A percentile compares a stretch with the other conserved stretches of the same genome.
Evolutionary conservation across 805 yeast species (phyloP).

Genomic region (Ogataea pignaliae): DNA sequence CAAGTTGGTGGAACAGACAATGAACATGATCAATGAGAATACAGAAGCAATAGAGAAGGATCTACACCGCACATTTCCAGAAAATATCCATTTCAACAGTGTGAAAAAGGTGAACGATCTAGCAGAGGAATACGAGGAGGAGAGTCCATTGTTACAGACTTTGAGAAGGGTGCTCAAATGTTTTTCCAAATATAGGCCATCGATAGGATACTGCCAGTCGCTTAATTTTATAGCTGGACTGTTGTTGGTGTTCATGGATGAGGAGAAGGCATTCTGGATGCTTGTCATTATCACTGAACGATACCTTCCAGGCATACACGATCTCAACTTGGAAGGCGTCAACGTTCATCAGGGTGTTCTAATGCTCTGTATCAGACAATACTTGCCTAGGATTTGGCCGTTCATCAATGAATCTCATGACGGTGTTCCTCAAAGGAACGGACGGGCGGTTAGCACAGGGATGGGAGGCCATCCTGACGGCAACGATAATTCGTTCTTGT

Average conservation of each 20-base stretch:
- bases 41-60: conserved; percentile 94
- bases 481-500: conserved; percentile 46
- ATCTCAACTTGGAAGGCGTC: conserved; percentile 86
- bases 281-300: conserved; percentile 81
- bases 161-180: conserved; percentile 78
- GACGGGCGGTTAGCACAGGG: neutral
- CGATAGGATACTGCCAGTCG: conserved; percentile 94
- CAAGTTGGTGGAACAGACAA: conserved; percentile 55
- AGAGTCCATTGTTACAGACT: conserved; percentile 62
- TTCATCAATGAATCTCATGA: conserved; percentile 32
- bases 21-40: conserved; percentile 56
- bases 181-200: conserved; percentile 81
- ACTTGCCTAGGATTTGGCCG: conserved; percentile 77
- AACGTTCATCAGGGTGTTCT: conserved; percentile 92
- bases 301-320: conserved; percentile 88
- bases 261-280: conserved; percentile 94
- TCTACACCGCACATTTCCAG: conserved; percentile 91
- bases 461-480: conserved; percentile 31
- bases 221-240: conserved; percentile 89
- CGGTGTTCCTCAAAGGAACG: conserved; percentile 23
- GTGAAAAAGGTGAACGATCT: conserved; percentile 12
- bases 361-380: conserved; percentile 80
- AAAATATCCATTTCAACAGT: conserved; percentile 72
- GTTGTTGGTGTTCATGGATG: conserved; percentile 77
- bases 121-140: conserved; percentile 32